phyloP scores from a whole-genome alignment of 441 rosid genomes.

The Manihot esculenta region DNA sequence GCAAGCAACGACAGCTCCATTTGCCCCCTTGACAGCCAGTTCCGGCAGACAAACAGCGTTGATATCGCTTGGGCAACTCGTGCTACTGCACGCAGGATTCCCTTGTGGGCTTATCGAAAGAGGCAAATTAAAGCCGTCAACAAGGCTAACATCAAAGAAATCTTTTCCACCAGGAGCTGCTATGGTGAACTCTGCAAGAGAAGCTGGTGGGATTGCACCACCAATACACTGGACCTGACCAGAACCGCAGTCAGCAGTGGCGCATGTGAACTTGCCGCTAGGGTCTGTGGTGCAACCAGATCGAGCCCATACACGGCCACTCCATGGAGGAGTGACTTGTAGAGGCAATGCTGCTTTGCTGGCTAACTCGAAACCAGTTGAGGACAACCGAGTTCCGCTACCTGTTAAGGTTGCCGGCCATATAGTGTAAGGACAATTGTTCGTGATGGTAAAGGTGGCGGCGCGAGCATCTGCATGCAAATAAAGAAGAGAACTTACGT shows the following conservation, averaged over 20 bases:
- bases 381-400: constrained; percentile 37
- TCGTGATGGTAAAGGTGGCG: constrained; percentile 49
- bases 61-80: constrained; percentile 61
- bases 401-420: constrained; percentile 78
- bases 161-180: constrained; percentile 30
- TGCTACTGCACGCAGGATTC: constrained; percentile 36
- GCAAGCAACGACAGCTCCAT: constrained; percentile 49
- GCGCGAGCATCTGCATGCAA: constrained; percentile 35
- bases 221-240: constrained; percentile 35
- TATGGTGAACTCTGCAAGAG: constrained; percentile 37
- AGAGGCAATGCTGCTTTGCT: constrained; percentile 9
- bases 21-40: constrained; percentile 45
- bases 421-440: constrained; percentile 72
- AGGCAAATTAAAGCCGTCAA: constrained; percentile 87
- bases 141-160: constrained; percentile 81
- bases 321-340: constrained; percentile 23
- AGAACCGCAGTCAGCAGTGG: constrained; percentile 35
- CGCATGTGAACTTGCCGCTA: constrained; percentile 27
- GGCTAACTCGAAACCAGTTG: constrained; percentile 30
- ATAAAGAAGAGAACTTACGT: not conserved
- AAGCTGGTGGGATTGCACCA: constrained; percentile 37
- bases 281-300: constrained; percentile 28
- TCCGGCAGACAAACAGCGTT: constrained; percentile 66
- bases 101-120: constrained; percentile 66
- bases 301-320: constrained; percentile 41